phyloP scores from a whole-genome alignment of 257 asterid species.

The Salvia hispanica region DNA sequence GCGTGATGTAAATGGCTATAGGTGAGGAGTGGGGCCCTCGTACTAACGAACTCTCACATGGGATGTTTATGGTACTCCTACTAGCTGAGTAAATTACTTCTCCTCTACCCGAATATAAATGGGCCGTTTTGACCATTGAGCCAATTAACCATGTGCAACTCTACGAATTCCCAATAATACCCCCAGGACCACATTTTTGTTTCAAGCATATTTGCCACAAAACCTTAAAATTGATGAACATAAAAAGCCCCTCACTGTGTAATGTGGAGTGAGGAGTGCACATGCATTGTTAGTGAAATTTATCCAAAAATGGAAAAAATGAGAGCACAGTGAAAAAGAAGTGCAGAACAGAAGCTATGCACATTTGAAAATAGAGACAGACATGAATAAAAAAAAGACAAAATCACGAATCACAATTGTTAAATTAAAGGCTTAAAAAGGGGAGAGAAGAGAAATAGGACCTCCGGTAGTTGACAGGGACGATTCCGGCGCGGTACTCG shows the following conservation, averaged over 20 bases:
- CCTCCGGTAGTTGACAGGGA: constrained; percentile 78
- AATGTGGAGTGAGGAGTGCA: too few species aligned
- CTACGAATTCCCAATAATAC: constrained; percentile 5
- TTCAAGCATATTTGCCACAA: not conserved
- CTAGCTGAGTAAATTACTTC: not conserved
- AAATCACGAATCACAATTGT: not conserved
- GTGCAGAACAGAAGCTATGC: not conserved
- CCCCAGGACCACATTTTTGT: constrained; percentile 3
- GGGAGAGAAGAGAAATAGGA: not conserved
- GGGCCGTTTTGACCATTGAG: constrained; percentile 9
- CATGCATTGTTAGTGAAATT: not conserved
- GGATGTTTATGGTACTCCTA: constrained; percentile 6
- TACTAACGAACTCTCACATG: constrained; percentile 44
- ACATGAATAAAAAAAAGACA: not conserved
- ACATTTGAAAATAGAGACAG: not conserved
- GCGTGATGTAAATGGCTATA: constrained; percentile 27
- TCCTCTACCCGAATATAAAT: constrained; percentile 1
- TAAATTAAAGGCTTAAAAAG: not conserved
- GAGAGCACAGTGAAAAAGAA: not conserved
- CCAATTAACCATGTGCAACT: constrained; percentile 27
- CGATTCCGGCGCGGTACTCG: constrained; percentile 73
- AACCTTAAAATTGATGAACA: not conserved
- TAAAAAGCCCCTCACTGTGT: not conserved
- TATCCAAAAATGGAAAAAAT: not conserved
- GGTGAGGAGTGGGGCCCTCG: constrained; percentile 27